phyloP scores from a whole-genome alignment of 768 basidiomycete species.

The Lentinula sp. region DNA sequence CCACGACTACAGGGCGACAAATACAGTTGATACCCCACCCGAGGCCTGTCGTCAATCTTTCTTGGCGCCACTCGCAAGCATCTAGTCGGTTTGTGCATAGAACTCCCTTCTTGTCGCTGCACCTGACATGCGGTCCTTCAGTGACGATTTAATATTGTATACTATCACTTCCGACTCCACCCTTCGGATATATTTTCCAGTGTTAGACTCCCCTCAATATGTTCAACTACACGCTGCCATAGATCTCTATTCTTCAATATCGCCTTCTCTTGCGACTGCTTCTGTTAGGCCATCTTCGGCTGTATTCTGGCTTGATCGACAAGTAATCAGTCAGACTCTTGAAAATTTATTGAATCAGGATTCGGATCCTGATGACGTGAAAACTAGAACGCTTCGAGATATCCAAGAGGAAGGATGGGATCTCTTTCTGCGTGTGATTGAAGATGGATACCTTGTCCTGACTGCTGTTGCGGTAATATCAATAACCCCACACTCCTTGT shows the following conservation, averaged over 20 bases:
- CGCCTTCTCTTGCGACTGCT: conserved; percentile 29
- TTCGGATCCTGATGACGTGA: conserved; percentile 36
- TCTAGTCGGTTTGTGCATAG: conserved; percentile 54
- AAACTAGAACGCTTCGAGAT: conserved; percentile 46
- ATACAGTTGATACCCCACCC: conserved; percentile 70
- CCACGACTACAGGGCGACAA: conserved; percentile 65
- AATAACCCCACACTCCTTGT: conserved; percentile 2
- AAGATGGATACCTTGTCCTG: conserved; percentile 69
- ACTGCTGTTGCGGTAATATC: conserved; percentile 68
- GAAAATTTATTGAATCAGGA: conserved; percentile 30
- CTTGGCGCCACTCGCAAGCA: conserved; percentile 67
- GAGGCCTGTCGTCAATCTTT: conserved; percentile 59
- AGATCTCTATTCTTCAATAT: conserved; percentile 60
- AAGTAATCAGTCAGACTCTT: conserved; percentile 46
- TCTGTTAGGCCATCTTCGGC: conserved; percentile 31
- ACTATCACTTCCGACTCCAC: conserved; percentile 81
- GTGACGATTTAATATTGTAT: conserved; percentile 75
- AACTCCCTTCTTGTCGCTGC: neutral
- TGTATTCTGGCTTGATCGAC: conserved; percentile 68
- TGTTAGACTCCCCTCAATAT: conserved; percentile 78
- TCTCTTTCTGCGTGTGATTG: conserved; percentile 65
- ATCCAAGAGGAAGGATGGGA: conserved; percentile 74
- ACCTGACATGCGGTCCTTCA: conserved; percentile 17
- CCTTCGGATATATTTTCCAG: conserved; percentile 80
- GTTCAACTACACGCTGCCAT: conserved; percentile 81